Evolutionary conservation across 202 grass and related monocot species (phyloP).

Genomic region (Dendrocalamus latiflorus): DNA sequence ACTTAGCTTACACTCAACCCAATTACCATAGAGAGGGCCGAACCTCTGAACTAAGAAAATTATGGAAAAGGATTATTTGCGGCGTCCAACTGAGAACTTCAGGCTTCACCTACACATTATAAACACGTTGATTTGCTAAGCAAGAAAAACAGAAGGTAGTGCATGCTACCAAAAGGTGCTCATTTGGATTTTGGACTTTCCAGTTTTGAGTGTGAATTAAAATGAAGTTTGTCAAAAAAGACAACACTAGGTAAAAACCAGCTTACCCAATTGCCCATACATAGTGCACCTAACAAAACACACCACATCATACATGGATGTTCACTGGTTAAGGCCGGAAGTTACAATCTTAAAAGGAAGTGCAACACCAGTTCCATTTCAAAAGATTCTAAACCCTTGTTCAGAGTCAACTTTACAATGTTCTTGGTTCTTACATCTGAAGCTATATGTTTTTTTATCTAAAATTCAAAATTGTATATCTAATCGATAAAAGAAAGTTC

Average conservation of each 20-base stretch:
- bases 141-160: neutral
- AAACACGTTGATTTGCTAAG: neutral
- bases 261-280: neutral
- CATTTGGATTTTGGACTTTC: neutral
- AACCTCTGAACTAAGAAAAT: slow-evolving; percentile 94
- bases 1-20: slow-evolving; percentile 6
- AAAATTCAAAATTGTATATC: neutral
- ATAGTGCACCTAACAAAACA: neutral
- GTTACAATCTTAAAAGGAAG: neutral
- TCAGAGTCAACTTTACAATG: neutral
- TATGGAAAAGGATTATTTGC: slow-evolving; percentile 79
- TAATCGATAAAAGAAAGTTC: neutral
- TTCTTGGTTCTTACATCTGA: neutral
- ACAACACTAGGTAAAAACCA: neutral
- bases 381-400: neutral
- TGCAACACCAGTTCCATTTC: neutral
- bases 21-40: neutral
- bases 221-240: neutral
- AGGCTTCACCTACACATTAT: slow-evolving; percentile 71
- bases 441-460: neutral
- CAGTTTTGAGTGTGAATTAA: neutral
- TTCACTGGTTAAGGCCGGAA: neutral
- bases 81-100: slow-evolving; percentile 87
- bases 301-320: neutral
- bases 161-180: neutral